Percentiles rank a stretch among this genome's conserved stretches.
phyloP scores from a whole-genome alignment of 306 rosid genomes.

The Cucurbita moschata region DNA sequence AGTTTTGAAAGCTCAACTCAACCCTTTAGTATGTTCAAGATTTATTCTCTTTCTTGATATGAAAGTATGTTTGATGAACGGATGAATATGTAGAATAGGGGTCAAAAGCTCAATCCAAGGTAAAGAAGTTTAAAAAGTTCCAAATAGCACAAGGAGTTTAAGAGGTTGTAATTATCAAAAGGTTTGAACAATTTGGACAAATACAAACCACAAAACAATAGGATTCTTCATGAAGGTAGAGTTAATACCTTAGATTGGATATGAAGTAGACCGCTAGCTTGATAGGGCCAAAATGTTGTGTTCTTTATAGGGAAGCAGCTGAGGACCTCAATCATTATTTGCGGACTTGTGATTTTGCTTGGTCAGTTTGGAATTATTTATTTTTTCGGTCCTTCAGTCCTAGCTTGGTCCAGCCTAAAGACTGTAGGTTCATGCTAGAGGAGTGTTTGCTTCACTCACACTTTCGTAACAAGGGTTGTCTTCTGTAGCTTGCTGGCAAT shows the following conservation, averaged over 20 bases:
- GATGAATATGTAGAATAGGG: not conserved
- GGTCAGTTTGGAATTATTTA: not conserved
- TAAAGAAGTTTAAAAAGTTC: not conserved
- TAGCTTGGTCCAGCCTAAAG: not conserved
- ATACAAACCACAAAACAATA: not conserved
- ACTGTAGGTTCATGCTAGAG: not conserved
- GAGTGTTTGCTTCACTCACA: not conserved
- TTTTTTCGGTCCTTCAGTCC: not conserved
- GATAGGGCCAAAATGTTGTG: not conserved
- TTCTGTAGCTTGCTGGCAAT: not conserved
- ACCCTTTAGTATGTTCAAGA: not conserved
- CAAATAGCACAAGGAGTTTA: not conserved
- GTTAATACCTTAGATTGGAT: not conserved
- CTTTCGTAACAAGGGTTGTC: not conserved
- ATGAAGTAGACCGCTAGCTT: not conserved
- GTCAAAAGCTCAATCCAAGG: not conserved
- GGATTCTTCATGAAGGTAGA: not conserved
- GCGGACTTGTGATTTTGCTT: not conserved
- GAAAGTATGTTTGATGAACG: not conserved
- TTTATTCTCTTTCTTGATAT: not conserved
- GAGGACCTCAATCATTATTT: not conserved
- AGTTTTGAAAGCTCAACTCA: not conserved
- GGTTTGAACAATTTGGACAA: not conserved
- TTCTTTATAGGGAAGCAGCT: not conserved
- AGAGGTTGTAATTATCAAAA: not conserved